phyloP scores from a whole-genome alignment of 768 basidiomycete species.

The Crassisporium funariophilum region DNA sequence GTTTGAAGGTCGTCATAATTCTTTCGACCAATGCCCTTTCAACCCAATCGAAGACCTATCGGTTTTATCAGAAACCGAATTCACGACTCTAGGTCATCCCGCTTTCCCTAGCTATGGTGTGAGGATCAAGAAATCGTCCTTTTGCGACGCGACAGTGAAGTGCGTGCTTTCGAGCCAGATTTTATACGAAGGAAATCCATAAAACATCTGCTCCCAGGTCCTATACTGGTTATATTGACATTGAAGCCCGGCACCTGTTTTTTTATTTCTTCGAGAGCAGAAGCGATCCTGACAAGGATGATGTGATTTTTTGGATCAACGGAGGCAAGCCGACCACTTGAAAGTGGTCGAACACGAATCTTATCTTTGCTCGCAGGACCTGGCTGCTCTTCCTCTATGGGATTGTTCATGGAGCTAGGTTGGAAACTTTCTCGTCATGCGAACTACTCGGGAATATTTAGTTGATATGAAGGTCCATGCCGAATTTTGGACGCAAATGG shows the following conservation, averaged over 20 bases:
- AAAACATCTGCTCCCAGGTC: conserved; percentile 36
- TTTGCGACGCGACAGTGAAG: conserved; percentile 63
- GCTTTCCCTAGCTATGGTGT: conserved; percentile 54
- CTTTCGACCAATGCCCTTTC: conserved; percentile 36
- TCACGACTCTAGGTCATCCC: conserved; percentile 46
- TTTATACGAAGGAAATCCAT: not conserved
- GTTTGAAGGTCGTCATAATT: too few relatives aligned
- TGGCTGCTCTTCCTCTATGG: conserved; percentile 47
- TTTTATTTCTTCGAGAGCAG: conserved; percentile 83
- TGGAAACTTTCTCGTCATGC: conserved; percentile 39
- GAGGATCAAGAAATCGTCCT: conserved; percentile 58
- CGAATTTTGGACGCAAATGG: conserved; percentile 53
- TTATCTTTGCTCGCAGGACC: conserved; percentile 35
- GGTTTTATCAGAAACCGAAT: conserved; percentile 33
- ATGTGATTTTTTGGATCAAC: conserved; percentile 60
- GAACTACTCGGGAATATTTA: too few relatives aligned
- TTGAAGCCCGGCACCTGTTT: conserved; percentile 62
- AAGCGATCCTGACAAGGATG: conserved; percentile 57
- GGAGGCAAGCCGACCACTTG: conserved; percentile 35
- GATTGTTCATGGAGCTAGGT: conserved; percentile 76
- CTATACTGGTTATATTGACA: conserved; percentile 71
- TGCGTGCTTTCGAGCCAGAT: conserved; percentile 19
- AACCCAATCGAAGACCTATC: conserved; percentile 36
- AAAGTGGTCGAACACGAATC: conserved; percentile 12
- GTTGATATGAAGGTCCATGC: conserved; percentile 76